Base-by-base conservation (phyloP, 2,329 filamentous ascomycete species). In the Ceratocystis cacaofunesta region DNA sequence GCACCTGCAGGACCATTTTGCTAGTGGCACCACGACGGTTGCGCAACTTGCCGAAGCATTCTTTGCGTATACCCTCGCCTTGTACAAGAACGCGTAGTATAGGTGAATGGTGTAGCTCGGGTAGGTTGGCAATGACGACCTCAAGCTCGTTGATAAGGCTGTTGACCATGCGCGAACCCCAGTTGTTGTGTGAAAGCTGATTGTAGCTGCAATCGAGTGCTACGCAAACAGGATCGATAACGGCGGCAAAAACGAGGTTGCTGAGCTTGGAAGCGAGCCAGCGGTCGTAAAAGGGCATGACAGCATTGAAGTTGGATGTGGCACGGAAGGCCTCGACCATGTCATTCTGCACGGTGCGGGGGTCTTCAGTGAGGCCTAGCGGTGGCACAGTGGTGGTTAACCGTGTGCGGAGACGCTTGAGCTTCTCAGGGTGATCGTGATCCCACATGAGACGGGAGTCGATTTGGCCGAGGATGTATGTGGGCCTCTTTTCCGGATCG, bases 191-290 rank as follows among this genome's bases (percentile, higher is more conserved):
- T 6, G 88, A 75, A 0, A 97, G 75, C 60, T 85, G 79, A 55
- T 87, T 84, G 72, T 95, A 95, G 32, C 82, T 80, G 70, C 86
- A 84, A 70, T 95, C 88, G 63, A 95, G 80, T 7, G 95, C 77
- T 1, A 89, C 86, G 3, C 90, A 92, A 4, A 96, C 78, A 0
- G 92, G 86, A 69, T 96, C 92, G 65, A 95, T 83, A 32, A 94
- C 80, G 61, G 85, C 83, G 68, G 87, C 86, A 70, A 92, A 83
- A 1, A 89, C 85, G 46, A 96, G 78, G 60, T 86, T 87, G 60
- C 92, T 88, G 2, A 97, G 81, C 74, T 96, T 94, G 70, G 83
- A 78, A 68, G 83, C 81, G 6, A 94, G 76, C 69, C 94, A 85
- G 44, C 83, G 80, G 5, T 69, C 67, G 43, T 81, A 77, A 7